Evolutionary conservation across 2,329 filamentous ascomycete species (phyloP).

Genomic region (Chaetomium sp.): DNA sequence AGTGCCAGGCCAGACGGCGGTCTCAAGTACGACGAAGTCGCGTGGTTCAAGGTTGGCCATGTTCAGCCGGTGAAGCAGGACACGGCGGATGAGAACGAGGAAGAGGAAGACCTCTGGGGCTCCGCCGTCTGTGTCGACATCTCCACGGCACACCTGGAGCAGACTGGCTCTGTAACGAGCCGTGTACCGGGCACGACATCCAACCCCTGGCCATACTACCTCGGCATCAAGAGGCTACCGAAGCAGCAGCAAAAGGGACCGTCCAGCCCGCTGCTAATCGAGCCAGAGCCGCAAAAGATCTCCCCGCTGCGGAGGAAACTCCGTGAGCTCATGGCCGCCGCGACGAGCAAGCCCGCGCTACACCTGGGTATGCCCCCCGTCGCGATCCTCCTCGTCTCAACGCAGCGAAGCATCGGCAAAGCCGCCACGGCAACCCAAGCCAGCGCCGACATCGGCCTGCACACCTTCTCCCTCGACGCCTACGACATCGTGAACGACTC

Average conservation of each 20-base stretch:
- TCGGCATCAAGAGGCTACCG: conserved; percentile 66
- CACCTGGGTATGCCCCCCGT: conserved; percentile 82
- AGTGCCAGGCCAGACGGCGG: conserved; percentile 27
- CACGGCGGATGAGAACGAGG: conserved; percentile 42
- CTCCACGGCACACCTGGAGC: conserved; percentile 79
- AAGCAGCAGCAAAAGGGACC: conserved; percentile 39
- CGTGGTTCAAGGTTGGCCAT: conserved; percentile 88
- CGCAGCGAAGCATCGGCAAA: conserved; percentile 90
- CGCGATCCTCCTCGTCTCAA: conserved; percentile 81
- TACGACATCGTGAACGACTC: conserved; percentile 95
- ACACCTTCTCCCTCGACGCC: conserved; percentile 81
- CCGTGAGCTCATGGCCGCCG: conserved; percentile 77
- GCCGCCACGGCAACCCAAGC: conserved; percentile 68
- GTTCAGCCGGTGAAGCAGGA: conserved; percentile 49
- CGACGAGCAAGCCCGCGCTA: conserved; percentile 80
- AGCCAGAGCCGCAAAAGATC: conserved; percentile 43
- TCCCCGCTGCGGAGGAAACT: conserved; percentile 63
- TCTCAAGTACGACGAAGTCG: conserved; percentile 54
- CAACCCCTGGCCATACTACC: conserved; percentile 84
- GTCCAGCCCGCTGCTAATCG: conserved; percentile 36
- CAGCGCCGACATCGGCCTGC: conserved; percentile 82
- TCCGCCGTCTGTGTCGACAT: conserved; percentile 82
- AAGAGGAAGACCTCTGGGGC: conserved; percentile 70
- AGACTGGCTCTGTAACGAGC: conserved; percentile 80
- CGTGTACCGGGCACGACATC: conserved; percentile 69